Evolutionary conservation across 768 basidiomycete species (phyloP).

Genomic region (Tricholoma flavovirens): DNA sequence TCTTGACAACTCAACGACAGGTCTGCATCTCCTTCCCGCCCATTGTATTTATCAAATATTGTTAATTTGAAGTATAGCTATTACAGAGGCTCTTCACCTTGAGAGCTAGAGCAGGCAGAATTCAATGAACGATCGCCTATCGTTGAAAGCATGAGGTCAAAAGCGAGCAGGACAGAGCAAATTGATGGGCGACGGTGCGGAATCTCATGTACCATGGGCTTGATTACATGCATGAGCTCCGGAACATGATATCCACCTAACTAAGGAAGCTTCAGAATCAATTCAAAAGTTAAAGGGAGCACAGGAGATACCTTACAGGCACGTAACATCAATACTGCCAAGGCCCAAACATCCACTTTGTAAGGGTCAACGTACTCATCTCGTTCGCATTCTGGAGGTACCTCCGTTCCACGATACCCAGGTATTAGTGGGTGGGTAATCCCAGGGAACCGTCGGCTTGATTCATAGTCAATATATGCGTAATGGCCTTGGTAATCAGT

Average conservation of each 20-base stretch:
- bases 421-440: constrained; percentile 30
- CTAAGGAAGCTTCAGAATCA: constrained; percentile 27
- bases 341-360: constrained; percentile 71
- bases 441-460: constrained; percentile 50
- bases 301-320: constrained; percentile 51
- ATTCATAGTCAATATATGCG: constrained; percentile 72
- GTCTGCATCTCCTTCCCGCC: neutral
- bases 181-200: constrained; percentile 50
- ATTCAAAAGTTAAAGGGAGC: neutral
- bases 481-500: constrained; percentile 60
- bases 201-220: constrained; percentile 52
- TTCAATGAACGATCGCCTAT: constrained; percentile 31
- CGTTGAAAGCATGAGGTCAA: constrained; percentile 42
- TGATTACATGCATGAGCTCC: constrained; percentile 50
- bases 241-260: constrained; percentile 52
- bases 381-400: constrained; percentile 63
- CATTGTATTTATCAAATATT: neutral
- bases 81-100: neutral
- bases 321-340: constrained; percentile 58
- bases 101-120: constrained; percentile 13
- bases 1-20: neutral
- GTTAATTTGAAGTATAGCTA: neutral
- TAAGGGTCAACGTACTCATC: constrained; percentile 50
- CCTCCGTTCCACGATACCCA: constrained; percentile 53
- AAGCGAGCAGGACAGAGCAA: constrained; percentile 41